phyloP scores from a whole-genome alignment of 2,329 filamentous ascomycete genomes.

The Aciculosporium take region DNA sequence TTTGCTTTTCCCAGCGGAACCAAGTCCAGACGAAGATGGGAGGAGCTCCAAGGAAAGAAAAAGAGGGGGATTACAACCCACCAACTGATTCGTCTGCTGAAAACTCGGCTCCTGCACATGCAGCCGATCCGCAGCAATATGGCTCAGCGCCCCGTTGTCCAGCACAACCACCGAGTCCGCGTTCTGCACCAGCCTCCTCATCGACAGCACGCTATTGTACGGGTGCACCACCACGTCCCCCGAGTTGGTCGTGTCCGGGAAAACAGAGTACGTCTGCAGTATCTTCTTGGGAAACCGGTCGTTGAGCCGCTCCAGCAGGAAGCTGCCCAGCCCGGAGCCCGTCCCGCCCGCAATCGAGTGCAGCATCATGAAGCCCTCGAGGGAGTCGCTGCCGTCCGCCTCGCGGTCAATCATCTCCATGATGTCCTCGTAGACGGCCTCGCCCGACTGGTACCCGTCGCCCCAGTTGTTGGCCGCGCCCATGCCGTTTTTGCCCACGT shows the following conservation, averaged over 20 bases:
- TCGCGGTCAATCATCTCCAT: slow-evolving; percentile 99
- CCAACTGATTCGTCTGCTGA: slow-evolving; percentile 93
- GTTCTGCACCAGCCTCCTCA: slow-evolving; percentile 85
- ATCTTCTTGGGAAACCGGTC: slow-evolving; percentile 98
- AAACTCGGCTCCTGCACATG: slow-evolving; percentile 94
- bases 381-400: slow-evolving; percentile 90
- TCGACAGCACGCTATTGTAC: slow-evolving; percentile 89
- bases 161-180: slow-evolving; percentile 95
- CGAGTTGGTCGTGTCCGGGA: slow-evolving; percentile 78
- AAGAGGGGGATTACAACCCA: slow-evolving; percentile 16
- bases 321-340: slow-evolving; percentile 89
- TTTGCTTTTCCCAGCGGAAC: no score
- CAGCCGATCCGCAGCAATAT: slow-evolving; percentile 85
- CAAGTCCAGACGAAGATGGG: no score
- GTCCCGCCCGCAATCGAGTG: slow-evolving; percentile 97
- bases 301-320: slow-evolving; percentile 87
- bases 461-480: slow-evolving; percentile 98
- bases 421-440: slow-evolving; percentile 86
- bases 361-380: slow-evolving; percentile 98
- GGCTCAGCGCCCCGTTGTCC: slow-evolving; percentile 84
- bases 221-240: slow-evolving; percentile 93
- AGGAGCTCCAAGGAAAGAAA: no score
- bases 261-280: slow-evolving; percentile 97
- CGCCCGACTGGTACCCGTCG: slow-evolving; percentile 85
- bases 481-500: slow-evolving; percentile 82